Evolutionary conservation across 176 grass and related monocot genomes (phyloP).

Genomic region (Rhynchospora tenuis): DNA sequence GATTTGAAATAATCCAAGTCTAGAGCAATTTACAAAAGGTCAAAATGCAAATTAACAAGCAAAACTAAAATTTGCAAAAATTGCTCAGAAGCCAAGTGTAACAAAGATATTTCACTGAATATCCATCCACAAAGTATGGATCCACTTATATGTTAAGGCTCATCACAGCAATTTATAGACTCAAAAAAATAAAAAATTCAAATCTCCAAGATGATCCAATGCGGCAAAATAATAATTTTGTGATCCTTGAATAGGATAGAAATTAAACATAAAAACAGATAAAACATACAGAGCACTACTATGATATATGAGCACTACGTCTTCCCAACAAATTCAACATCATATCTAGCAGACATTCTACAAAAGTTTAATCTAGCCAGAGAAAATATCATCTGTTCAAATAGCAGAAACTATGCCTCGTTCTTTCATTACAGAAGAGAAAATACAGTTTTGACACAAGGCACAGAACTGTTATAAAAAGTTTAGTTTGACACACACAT

Average conservation of each 20-base stretch:
- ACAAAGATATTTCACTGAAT: constrained; percentile 48
- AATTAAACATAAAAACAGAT: background rate
- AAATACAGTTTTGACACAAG: background rate
- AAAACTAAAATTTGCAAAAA: background rate
- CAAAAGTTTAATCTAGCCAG: too few relatives aligned
- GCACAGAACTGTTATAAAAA: background rate
- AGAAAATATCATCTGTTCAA: background rate
- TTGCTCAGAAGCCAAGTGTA: too few relatives aligned
- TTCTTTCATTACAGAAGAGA: background rate
- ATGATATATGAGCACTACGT: too few relatives aligned
- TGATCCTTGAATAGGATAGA: background rate
- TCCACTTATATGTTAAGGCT: constrained; percentile 60
- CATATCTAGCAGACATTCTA: too few relatives aligned
- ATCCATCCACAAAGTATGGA: constrained; percentile 34
- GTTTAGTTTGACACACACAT: background rate
- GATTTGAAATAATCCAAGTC: background rate
- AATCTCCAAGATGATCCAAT: background rate
- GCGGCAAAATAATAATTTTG: background rate
- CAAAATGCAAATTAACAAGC: background rate
- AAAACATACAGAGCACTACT: too few relatives aligned
- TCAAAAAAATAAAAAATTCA: background rate
- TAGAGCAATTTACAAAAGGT: background rate
- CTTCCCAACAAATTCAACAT: too few relatives aligned
- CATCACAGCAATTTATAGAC: constrained; percentile 37
- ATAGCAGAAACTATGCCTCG: background rate